Evolutionary conservation across 2,329 filamentous ascomycete genomes (phyloP).

Genomic region (Penicillium brevicompactum): DNA sequence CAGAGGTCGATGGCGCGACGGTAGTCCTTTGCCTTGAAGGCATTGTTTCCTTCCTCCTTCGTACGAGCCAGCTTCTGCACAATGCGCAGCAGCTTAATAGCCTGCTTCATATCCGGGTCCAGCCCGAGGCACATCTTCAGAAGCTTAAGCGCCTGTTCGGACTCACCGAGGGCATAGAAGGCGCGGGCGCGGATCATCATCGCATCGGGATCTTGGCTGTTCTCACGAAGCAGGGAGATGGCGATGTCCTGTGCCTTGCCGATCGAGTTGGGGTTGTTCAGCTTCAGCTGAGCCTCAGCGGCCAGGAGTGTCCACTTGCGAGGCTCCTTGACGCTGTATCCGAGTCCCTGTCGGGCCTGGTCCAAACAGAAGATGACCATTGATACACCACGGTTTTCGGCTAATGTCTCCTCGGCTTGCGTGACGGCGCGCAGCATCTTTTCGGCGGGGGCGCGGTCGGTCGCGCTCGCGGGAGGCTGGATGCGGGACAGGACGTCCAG

Average conservation of each 20-base stretch:
- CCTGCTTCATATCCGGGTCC: slow-evolving; percentile 88
- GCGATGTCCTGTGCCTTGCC: slow-evolving; percentile 92
- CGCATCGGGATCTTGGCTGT: slow-evolving; percentile 91
- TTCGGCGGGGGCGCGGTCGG: slow-evolving; percentile 80
- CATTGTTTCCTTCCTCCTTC: slow-evolving; percentile 89
- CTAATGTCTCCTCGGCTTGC: slow-evolving; percentile 76
- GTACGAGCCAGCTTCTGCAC: slow-evolving; percentile 90
- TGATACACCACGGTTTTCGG: slow-evolving; percentile 75
- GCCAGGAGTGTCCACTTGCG: slow-evolving; percentile 93
- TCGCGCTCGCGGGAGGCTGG: slow-evolving; percentile 75
- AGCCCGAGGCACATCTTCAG: slow-evolving; percentile 87
- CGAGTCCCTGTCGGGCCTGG: slow-evolving; percentile 81
- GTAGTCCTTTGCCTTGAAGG: slow-evolving; percentile 84
- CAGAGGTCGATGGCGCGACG: slow-evolving; percentile 83
- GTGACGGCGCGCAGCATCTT: slow-evolving; percentile 81
- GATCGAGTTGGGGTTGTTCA: slow-evolving; percentile 84
- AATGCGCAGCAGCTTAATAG: slow-evolving; percentile 82
- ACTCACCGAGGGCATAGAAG: slow-evolving; percentile 88
- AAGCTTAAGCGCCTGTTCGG: slow-evolving; percentile 89
- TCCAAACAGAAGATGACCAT: slow-evolving; percentile 93
- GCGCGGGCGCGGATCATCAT: slow-evolving; percentile 85
- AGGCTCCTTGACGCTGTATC: slow-evolving; percentile 73
- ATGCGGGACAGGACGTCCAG: slow-evolving; percentile 80
- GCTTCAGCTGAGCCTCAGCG: slow-evolving; percentile 87
- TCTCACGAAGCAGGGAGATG: slow-evolving; percentile 80